Evolutionary conservation across 768 basidiomycete species (phyloP), one percentile per base, ranked within the genome.

Genomic region (Thelephora ganbajun): DNA sequence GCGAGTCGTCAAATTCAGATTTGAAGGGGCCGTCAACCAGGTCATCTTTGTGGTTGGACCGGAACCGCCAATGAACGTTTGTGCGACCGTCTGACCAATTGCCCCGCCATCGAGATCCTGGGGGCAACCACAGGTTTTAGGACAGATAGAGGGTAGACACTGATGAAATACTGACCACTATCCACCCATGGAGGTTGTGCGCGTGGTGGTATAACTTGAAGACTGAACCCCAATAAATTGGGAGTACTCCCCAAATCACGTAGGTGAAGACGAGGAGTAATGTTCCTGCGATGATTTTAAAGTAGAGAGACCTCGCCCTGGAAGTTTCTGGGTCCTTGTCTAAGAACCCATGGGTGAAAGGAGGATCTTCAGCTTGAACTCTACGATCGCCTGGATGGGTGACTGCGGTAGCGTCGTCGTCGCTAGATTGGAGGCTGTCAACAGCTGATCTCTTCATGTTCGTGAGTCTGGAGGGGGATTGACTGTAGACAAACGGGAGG

Each of bases 161-260:
- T 19, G 41, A 13, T 6, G n/a, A 16, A 44, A 37, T 19, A 65
- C 75, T 45, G 49, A 80, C 79, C 20, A 81, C 71, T 0, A 81
- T 66, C 67, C 70, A 79, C 1, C 74, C 77, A n/a, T 66, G 56
- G 20, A 82, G 54, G 19, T 71, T 69, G 35, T 64, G 59, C 51
- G 66, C 33, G 7, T 65, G 57, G 30, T 50, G 37, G 5, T 60
- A 67, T 9, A 66, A 66, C 46, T 66, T 67, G 62, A 75, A 76
- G 3, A 76, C 58, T 11, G 73, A 70, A 9, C 74, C 77, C 77
- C 77, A 81, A 57, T 73, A 80, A 42, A 81, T 77, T 2, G 76
- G 59, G 48, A 80, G 60, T 18, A 79, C 62, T 0, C 59, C 61
- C 50, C 76, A 69, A 37, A 80, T 70, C 18, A 70, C 56, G 33